These are phyloP conservation scores for Capillidium heterosporum DNA, from an alignment of 371 early-diverging fungal genomes.

Conservation along the genomic window DNA sequence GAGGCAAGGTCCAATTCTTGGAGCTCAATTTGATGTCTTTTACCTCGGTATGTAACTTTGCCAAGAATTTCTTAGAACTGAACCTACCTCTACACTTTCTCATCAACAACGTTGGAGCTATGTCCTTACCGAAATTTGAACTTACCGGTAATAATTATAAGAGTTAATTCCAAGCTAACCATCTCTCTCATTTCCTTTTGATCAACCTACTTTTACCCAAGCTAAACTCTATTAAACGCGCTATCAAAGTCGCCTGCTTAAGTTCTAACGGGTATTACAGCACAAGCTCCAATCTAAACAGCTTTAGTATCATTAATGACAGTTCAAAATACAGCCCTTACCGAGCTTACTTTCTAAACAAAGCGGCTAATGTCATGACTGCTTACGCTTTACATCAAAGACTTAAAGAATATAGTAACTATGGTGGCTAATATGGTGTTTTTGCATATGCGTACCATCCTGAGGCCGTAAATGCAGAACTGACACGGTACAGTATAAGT, in stretches of 20 bases:
- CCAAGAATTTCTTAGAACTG: background rate
- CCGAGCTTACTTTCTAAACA: background rate
- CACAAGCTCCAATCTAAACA: too few relatives aligned
- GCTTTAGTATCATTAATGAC: background rate
- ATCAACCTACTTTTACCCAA: background rate
- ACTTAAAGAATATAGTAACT: background rate
- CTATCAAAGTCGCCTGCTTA: background rate
- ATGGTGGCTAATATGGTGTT: background rate
- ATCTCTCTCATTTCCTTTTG: background rate
- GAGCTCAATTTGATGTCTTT: conserved; percentile 10
- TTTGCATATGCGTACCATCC: background rate
- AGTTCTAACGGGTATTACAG: background rate
- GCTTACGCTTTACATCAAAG: background rate
- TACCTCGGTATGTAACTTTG: background rate
- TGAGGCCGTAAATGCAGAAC: background rate
- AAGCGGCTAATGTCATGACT: conserved; percentile 3
- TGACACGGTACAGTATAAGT: background rate
- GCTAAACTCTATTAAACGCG: background rate
- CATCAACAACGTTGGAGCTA: conserved; percentile 4
- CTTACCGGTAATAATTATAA: background rate
- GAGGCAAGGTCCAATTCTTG: conserved; percentile 10
- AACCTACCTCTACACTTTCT: background rate
- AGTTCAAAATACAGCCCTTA: background rate
- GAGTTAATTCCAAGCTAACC: background rate
- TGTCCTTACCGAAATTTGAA: background rate